Conservation (phyloP, 257 asterid species). For the Penstemon davidsonii region DNA sequence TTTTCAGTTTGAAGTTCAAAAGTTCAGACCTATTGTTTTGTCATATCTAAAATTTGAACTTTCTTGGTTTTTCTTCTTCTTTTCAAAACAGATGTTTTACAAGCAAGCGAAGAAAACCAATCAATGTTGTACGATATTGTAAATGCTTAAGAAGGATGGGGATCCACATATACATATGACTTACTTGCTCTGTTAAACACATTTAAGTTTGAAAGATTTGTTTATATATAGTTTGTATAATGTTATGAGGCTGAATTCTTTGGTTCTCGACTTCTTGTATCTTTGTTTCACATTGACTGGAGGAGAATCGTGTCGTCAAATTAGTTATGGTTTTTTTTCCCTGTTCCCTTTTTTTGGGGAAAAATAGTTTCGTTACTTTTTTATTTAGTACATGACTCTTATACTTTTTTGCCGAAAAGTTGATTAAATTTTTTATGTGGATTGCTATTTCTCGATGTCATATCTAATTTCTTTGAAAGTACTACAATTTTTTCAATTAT, state of each 20-base stretch:
- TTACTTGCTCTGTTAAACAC: slow-evolving; percentile 23
- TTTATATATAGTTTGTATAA: slow-evolving; percentile 32
- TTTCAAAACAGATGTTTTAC: slow-evolving; percentile 76
- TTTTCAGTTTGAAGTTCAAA: not conserved
- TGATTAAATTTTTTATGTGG: no score
- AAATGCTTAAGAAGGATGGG: slow-evolving; percentile 33
- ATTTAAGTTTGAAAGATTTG: slow-evolving; percentile 30
- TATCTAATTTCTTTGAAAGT: no score
- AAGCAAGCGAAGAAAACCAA: slow-evolving; percentile 93
- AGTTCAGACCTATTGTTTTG: not conserved
- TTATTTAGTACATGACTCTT: no score
- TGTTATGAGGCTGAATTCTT: slow-evolving; percentile 27
- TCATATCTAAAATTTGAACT: slow-evolving; percentile 6
- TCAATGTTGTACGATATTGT: slow-evolving; percentile 77
- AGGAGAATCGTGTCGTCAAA: slow-evolving; percentile 5
- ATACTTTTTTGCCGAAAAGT: no score
- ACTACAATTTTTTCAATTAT: no score
- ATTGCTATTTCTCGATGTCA: no score
- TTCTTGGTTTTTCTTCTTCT: slow-evolving; percentile 14
- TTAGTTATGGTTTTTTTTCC: no score
- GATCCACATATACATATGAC: not conserved
- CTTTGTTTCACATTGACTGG: slow-evolving; percentile 16
- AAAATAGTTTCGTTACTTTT: no score
- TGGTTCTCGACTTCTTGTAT: slow-evolving; percentile 27
- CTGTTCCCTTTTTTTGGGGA: no score